Evolutionary conservation across 371 early-diverging fungal species (phyloP).

Genomic region (Catenaria anguillulae): DNA sequence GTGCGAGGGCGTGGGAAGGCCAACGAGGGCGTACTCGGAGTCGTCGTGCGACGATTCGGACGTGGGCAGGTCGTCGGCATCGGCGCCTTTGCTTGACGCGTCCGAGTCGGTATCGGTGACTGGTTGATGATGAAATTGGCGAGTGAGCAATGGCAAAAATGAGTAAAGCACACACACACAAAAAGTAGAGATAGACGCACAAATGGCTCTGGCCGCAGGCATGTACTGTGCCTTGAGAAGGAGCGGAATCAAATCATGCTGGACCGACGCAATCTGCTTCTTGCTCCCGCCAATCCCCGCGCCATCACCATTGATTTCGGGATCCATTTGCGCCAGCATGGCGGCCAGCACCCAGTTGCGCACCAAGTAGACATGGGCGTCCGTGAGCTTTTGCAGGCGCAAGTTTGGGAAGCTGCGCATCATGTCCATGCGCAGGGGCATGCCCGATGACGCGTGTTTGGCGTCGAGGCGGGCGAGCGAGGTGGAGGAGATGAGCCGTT

Average conservation of each 20-base stretch:
- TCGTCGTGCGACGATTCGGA: not conserved
- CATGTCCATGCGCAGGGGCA: slow-evolving; percentile 35
- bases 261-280: slow-evolving; percentile 18
- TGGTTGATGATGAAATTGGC: too few relatives aligned
- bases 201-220: not conserved
- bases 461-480: not conserved
- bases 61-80: not conserved
- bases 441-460: slow-evolving; percentile 23
- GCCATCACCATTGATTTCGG: slow-evolving; percentile 1
- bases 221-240: slow-evolving; percentile 41
- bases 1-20: not conserved
- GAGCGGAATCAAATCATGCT: slow-evolving; percentile 68
- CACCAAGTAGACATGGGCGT: slow-evolving; percentile 80
- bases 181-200: not conserved
- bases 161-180: too few relatives aligned
- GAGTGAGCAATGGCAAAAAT: too few relatives aligned
- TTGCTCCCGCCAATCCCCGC: not conserved
- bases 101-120: not conserved
- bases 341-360: slow-evolving; percentile 73
- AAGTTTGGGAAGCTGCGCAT: slow-evolving; percentile 57
- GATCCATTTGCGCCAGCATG: slow-evolving; percentile 46
- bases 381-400: slow-evolving; percentile 36
- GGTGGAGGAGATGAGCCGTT: not conserved
- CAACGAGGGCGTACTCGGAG: not conserved
- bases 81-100: not conserved